These are phyloP conservation scores for Stentor roeselii DNA, from an alignment of 73 alveolate species.

Conservation along the genomic window DNA sequence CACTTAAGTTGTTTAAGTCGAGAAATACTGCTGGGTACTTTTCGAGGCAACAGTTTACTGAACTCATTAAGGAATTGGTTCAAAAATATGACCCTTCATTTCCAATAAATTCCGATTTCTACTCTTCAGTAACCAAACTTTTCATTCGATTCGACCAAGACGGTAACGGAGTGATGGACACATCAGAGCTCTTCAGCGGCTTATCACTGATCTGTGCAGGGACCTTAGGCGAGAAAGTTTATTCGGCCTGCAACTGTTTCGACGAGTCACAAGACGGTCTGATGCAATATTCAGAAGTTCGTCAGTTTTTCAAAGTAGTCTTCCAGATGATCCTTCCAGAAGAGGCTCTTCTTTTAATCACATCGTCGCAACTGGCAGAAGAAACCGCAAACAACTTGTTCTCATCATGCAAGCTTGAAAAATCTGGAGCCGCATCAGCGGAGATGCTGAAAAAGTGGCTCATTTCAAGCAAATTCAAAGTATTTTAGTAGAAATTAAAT, in stretches of 20 bases:
- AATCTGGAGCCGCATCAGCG: neutral
- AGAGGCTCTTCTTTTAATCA: neutral
- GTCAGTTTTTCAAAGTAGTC: neutral
- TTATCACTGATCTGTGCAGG: slow-evolving; percentile 19
- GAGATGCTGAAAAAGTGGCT: slow-evolving; percentile 6
- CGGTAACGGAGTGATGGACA: slow-evolving; percentile 1
- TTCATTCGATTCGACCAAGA: neutral
- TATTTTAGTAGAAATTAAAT: no score
- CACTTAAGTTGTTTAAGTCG: neutral
- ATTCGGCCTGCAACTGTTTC: neutral
- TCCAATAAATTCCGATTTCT: neutral
- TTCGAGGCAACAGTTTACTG: neutral
- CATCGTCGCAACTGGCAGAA: neutral
- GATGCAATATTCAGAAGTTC: neutral
- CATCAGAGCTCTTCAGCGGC: neutral
- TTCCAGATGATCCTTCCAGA: neutral
- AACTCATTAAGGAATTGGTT: neutral
- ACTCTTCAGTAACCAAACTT: neutral
- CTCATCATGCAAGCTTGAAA: neutral
- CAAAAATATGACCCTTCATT: neutral
- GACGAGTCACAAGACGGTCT: neutral
- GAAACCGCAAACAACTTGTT: slow-evolving; percentile 19
- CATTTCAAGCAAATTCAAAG: no score
- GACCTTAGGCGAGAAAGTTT: neutral
- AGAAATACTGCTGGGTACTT: neutral